phyloP scores from a whole-genome alignment of 2,329 filamentous ascomycete species.

The Aschersonia sp. region DNA sequence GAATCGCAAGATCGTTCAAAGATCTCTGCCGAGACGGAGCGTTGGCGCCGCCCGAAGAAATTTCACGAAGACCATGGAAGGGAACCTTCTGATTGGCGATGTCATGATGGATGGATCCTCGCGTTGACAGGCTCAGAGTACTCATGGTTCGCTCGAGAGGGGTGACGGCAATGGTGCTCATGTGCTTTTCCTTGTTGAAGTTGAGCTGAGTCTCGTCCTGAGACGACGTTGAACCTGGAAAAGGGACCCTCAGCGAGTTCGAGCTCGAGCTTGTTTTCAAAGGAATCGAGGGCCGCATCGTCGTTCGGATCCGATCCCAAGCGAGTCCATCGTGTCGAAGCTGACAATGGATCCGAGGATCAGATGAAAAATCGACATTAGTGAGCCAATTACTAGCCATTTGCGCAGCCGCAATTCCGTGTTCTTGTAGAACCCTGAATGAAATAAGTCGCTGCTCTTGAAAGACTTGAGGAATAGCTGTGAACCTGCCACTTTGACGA shows the following conservation, averaged over 20 bases:
- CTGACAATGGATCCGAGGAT: not conserved
- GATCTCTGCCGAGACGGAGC: constrained; percentile 2
- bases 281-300: not conserved
- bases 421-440: too few species aligned
- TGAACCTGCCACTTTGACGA: too few species aligned
- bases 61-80: not conserved
- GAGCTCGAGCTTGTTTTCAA: not conserved
- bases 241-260: not conserved
- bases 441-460: too few species aligned
- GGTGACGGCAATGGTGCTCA: not conserved
- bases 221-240: not conserved
- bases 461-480: too few species aligned
- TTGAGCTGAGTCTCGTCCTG: not conserved
- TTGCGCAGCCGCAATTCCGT: not conserved
- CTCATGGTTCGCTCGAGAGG: not conserved
- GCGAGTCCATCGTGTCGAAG: not conserved
- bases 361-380: not conserved
- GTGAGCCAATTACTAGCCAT: constrained; percentile 3
- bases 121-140: not conserved
- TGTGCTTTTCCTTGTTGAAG: not conserved
- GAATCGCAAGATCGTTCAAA: constrained; percentile 1
- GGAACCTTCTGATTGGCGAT: not conserved
- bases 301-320: not conserved
- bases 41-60: not conserved
- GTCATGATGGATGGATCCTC: not conserved